Evolutionary conservation across 768 basidiomycete species (phyloP), one percentile per base, ranked within the genome.

Genomic region (Lactarius sanguifluus): DNA sequence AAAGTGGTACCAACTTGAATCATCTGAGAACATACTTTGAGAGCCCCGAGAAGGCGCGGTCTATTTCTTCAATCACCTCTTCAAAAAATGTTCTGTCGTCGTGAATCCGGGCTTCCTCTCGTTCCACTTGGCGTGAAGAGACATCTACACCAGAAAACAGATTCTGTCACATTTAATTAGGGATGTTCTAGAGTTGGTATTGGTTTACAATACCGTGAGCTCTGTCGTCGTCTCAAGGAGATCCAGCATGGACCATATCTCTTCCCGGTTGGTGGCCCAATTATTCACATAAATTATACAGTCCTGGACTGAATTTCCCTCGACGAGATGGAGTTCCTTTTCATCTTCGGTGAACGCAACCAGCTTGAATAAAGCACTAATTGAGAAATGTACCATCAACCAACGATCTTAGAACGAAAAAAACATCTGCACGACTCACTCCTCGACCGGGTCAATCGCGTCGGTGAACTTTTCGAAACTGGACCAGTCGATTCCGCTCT

Each of bases 401-500:
- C 45, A 36, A 25, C 9, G 3, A 34, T 23, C 12, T 28, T 54
- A 10, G 30, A 25, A 36, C 9, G 10, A 16, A 2, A 7, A 32
- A 34, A 34, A 34, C 3, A 34, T 4, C n/a, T 5, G 36, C 5
- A 25, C 12, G 18, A 40, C 66, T 34, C 36, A 71, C 71, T 71
- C 61, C 47, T 71, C 71, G 16, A 71, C 32, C 20, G 71, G 71
- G n/a, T 71, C 70, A n/a, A 71, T 66, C 6, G 71, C 71, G 9
- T 57, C 52, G 9, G 66, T 59, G 56, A 56, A 71, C 36, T 59
- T 71, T 4, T 70, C 70, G 16, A 61, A 71, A 56, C 55, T 71
- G 25, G 32, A 25, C 71, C 71, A 71, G 40, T 61, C 64, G 10
- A 45, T 45, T 23, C 59, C 64, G 12, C 36, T 58, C 16, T 71